Base-by-base conservation (phyloP, 106 monocot species). In the Apostasia ramifera region DNA sequence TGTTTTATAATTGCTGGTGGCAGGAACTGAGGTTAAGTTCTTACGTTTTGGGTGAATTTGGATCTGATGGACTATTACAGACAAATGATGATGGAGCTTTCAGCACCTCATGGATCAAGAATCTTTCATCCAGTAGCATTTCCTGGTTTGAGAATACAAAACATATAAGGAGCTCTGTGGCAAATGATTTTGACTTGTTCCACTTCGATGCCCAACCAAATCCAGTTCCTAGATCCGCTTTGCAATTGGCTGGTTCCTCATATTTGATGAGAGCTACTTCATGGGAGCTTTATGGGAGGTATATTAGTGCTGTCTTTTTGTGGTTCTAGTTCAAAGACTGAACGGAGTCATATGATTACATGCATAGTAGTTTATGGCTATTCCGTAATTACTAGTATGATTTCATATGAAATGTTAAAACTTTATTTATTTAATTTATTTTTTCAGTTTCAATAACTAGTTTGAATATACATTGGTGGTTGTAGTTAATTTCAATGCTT, bases 281-380 rank as follows among this genome's bases (percentile, higher is more conserved):
- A 15, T 97, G 97, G 97, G 97, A 97, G 76, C 83, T 92, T 6
- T 92, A 92, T 83, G 97, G 97, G 69, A 97, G 95, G 95, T 95
- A 76, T 1, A 14, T 61, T 6, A 15, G 6, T 52, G 52, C 8
- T 56, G 14, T n/a, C 4, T 11, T 14, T 56, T 56, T 12, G 4
- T 56, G 4, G 10, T 56, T 56, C 56, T n/a, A 50, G 8, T 50
- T 50, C 50, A 4, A 13, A 56, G 4, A 14, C 13, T 56, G 1
- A 0, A 14, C 8, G 14, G 14, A 56, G 56, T 56, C 50, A 8
- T 26, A 26, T 26, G 26, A 26, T 26, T 26, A 26, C 26, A 0
- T 26, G 26, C 26, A 26, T 26, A 26, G 26, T 26, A 26, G 26
- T 26, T 26, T 26, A 26, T 26, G 26, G 26, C 26, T 26, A 26